These are phyloP conservation scores for Metschnikowia aberdeeniae DNA, from an alignment of 805 yeast genomes.

Conservation along the genomic window DNA sequence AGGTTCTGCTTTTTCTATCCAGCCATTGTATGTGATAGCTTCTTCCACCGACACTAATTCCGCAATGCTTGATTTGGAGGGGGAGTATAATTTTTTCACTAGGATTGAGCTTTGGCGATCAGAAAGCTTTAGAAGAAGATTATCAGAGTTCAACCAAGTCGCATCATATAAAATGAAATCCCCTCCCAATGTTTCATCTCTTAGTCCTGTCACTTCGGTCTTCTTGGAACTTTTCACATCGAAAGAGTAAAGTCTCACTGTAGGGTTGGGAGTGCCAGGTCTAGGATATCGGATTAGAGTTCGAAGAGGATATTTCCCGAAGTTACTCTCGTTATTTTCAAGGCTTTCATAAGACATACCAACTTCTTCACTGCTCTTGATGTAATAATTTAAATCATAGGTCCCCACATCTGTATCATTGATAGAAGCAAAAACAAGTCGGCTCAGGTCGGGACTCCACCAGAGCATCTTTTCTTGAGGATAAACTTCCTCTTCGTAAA, in stretches of 20 bases:
- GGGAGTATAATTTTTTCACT: constrained; percentile 15
- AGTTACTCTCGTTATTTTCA: constrained; percentile 6
- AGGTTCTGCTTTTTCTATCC: constrained; percentile 21
- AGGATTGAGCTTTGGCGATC: constrained; percentile 21
- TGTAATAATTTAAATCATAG: constrained; percentile 50
- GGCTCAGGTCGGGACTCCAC: constrained; percentile 68
- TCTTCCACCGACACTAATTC: constrained; percentile 6
- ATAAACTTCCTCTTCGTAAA: constrained; percentile 77
- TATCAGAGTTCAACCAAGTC: constrained; percentile 17
- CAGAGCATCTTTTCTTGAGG: constrained; percentile 57
- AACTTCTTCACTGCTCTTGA: constrained; percentile 25
- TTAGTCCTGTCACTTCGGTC: constrained; percentile 13
- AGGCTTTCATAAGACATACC: constrained; percentile 11
- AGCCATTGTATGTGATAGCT: constrained; percentile 18
- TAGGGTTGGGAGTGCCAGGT: constrained; percentile 65
- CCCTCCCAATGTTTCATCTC: constrained; percentile 8
- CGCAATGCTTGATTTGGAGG: constrained; percentile 2
- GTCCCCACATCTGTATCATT: constrained; percentile 58
- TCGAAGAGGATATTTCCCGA: constrained; percentile 45
- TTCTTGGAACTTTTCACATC: constrained; percentile 22
- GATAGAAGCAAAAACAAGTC: constrained; percentile 50
- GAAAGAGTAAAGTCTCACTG: constrained; percentile 43
- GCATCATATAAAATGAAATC: constrained; percentile 22
- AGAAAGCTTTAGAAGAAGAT: constrained; percentile 17
- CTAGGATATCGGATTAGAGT: constrained; percentile 61